Percentiles rank a stretch among this genome's conserved stretches.
Conservation (phyloP, 345 rosid genomes). For the Nephelium lappaceum region DNA sequence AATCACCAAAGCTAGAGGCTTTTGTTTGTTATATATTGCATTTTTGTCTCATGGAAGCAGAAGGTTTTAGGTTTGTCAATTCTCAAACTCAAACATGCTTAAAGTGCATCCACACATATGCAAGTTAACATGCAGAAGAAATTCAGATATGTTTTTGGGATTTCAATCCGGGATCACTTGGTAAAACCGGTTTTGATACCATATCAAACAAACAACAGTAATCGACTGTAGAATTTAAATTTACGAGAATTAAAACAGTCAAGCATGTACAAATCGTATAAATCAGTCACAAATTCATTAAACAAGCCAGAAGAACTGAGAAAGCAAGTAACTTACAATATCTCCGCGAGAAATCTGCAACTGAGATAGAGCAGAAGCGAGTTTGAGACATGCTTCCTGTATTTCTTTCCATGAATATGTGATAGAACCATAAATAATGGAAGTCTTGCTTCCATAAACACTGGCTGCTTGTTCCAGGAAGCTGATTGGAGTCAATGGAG, state of each 20-base stretch:
- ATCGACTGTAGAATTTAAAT: too few species aligned
- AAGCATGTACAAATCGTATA: neutral
- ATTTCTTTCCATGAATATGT: constrained; percentile 69
- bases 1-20: neutral
- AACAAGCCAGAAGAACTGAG: too few species aligned
- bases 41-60: neutral
- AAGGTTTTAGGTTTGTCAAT: too few species aligned
- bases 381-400: constrained; percentile 52
- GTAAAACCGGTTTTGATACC: neutral
- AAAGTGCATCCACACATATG: neutral
- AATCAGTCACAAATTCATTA: too few species aligned
- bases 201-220: neutral
- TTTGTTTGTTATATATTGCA: too few species aligned
- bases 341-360: constrained; percentile 48
- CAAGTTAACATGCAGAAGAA: too few species aligned
- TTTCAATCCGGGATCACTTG: too few species aligned
- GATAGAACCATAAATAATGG: constrained; percentile 53
- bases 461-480: constrained; percentile 60
- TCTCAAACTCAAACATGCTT: too few species aligned
- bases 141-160: neutral
- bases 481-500: constrained; percentile 63
- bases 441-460: constrained; percentile 46
- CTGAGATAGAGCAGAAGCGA: constrained; percentile 66
- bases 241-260: too few species aligned
- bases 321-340: constrained; percentile 42